These are phyloP conservation scores for Salvia rosmarinus DNA, from an alignment of 257 asterid genomes.

Conservation along the genomic window DNA sequence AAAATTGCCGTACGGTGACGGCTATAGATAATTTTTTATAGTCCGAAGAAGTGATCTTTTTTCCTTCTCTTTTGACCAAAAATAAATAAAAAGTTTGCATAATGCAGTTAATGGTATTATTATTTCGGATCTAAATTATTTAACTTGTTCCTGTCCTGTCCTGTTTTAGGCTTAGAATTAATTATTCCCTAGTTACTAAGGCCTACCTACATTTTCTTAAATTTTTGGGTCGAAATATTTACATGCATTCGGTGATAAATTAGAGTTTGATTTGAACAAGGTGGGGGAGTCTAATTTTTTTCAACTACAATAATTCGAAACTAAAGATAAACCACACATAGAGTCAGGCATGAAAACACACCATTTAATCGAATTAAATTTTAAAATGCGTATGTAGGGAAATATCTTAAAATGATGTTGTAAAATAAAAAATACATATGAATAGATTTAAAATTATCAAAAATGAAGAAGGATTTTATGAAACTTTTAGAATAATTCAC, in stretches of 20 bases:
- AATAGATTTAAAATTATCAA: no score
- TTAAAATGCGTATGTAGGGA: no score
- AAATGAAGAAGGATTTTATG: neutral
- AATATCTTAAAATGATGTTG: no score
- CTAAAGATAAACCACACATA: no score
- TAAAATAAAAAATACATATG: no score
- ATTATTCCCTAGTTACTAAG: neutral
- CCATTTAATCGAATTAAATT: no score
- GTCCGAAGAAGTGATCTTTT: neutral
- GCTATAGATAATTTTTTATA: neutral
- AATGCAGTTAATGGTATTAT: neutral
- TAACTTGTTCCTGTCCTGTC: neutral
- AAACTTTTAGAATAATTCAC: neutral
- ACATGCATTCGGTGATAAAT: no score
- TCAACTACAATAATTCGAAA: no score
- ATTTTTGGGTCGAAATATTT: no score
- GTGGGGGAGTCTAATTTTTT: no score
- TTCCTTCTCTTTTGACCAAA: neutral
- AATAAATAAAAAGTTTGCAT: neutral
- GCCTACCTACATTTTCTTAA: neutral
- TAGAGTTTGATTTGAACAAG: no score
- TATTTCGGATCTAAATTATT: slow-evolving; percentile 1
- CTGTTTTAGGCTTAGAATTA: neutral
- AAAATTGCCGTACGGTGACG: neutral
- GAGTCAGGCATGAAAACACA: no score